phyloP scores from a whole-genome alignment of 129 eudicot genomes.

The Tagetes erecta region DNA sequence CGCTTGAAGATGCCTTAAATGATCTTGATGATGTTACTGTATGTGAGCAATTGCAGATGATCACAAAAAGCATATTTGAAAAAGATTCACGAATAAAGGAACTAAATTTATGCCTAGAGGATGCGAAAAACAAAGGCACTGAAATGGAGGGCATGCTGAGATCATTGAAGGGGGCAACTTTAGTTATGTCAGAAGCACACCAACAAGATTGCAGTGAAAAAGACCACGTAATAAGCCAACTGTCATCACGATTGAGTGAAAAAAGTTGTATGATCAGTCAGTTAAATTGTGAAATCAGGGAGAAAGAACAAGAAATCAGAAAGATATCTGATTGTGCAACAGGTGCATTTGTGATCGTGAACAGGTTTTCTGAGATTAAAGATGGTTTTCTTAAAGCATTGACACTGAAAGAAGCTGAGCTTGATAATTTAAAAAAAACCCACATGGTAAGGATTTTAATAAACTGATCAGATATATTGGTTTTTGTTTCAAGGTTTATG shows the following conservation, averaged over 20 bases:
- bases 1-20: constrained; percentile 57
- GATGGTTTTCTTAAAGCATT: constrained; percentile 40
- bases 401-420: constrained; percentile 43
- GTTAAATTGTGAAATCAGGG: constrained; percentile 39
- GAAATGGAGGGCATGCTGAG: constrained; percentile 83
- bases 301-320: constrained; percentile 44
- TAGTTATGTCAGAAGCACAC: constrained; percentile 85
- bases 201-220: constrained; percentile 66
- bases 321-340: constrained; percentile 61
- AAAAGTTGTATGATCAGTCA: constrained; percentile 35
- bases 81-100: constrained; percentile 69
- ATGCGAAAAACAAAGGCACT: constrained; percentile 53
- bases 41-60: constrained; percentile 61
- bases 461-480: constrained; percentile 19
- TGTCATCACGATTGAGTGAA: constrained; percentile 51
- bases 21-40: constrained; percentile 51
- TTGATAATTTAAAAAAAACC: constrained; percentile 34
- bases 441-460: constrained; percentile 30
- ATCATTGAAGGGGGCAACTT: constrained; percentile 84
- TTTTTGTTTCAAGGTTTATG: constrained; percentile 4
- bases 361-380: constrained; percentile 69
- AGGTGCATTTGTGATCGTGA: constrained; percentile 69
- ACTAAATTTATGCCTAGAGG: constrained; percentile 61
- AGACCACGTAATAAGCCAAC: constrained; percentile 52
- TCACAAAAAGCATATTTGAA: constrained; percentile 57